Evolutionary conservation across 2,329 filamentous ascomycete species (phyloP).

Genomic region (Pezicula radicicola): DNA sequence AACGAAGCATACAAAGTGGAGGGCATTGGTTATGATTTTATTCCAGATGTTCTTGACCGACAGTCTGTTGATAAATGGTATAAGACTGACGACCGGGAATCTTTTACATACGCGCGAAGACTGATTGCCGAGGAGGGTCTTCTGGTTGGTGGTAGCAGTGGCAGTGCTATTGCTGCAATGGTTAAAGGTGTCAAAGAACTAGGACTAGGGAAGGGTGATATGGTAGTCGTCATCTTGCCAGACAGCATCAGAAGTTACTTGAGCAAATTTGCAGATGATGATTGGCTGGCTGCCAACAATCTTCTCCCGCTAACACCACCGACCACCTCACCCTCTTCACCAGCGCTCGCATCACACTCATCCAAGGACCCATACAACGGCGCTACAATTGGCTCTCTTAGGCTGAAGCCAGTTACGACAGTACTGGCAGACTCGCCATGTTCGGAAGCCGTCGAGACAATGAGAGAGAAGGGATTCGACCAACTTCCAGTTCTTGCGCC

Average conservation of each 20-base stretch:
- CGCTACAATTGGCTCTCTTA: conserved; percentile 77
- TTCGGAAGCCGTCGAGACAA: conserved; percentile 89
- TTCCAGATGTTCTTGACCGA: conserved; percentile 88
- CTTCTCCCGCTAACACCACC: conserved; percentile 66
- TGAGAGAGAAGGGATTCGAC: conserved; percentile 98
- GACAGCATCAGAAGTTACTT: conserved; percentile 98
- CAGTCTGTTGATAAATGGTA: conserved; percentile 88
- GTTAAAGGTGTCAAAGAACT: conserved; percentile 75
- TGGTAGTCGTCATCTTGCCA: conserved; percentile 86
- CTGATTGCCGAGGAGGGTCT: conserved; percentile 93
- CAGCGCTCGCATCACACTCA: conserved; percentile 33
- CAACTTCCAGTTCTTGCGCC: conserved; percentile 86
- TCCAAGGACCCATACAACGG: conserved; percentile 66
- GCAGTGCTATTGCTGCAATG: conserved; percentile 83
- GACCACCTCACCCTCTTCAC: conserved; percentile 35
- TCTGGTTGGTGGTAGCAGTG: conserved; percentile 88
- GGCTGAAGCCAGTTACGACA: conserved; percentile 91
- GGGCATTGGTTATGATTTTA: conserved; percentile 97
- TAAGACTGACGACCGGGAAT: conserved; percentile 92
- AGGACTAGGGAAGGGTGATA: conserved; percentile 76
- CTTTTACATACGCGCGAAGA: conserved; percentile 84
- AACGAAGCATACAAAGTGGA: conserved; percentile 96
- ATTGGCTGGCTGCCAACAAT: conserved; percentile 97
- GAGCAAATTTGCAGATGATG: conserved; percentile 97
- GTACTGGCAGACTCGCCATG: conserved; percentile 69